Evolutionary conservation across 2,329 filamentous ascomycete species (phyloP).

Genomic region (Venturiaceae sp.): DNA sequence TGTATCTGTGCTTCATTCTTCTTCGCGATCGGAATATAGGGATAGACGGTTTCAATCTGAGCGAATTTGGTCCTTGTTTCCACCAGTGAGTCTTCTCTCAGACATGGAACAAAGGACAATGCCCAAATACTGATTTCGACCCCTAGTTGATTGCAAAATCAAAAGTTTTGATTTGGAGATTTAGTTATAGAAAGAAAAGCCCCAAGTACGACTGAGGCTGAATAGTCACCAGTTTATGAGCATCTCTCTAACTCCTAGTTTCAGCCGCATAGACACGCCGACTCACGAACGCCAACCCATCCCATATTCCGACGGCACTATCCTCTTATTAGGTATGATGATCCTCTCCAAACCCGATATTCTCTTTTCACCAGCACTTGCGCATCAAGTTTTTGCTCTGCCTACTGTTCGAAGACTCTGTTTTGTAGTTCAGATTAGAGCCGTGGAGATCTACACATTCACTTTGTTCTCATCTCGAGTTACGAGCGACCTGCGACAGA

Average conservation of each 20-base stretch:
- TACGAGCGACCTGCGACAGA: no score
- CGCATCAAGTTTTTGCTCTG: no score
- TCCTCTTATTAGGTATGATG: neutral
- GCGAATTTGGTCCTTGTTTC: neutral
- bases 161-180: neutral
- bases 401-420: no score
- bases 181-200: neutral
- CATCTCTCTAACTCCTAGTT: neutral
- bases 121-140: neutral
- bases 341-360: neutral
- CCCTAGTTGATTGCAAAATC: neutral
- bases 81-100: neutral
- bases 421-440: no score
- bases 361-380: no score
- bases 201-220: neutral
- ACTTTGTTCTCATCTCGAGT: no score
- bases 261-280: neutral
- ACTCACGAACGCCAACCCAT: neutral
- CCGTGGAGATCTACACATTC: no score
- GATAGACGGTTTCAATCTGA: neutral
- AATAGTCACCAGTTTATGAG: neutral
- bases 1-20: neutral
- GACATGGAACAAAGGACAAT: neutral
- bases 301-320: no score
- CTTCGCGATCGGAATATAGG: neutral